Evolutionary conservation across 331 rosid genomes (phyloP).

Genomic region (Quercus tomentella): DNA sequence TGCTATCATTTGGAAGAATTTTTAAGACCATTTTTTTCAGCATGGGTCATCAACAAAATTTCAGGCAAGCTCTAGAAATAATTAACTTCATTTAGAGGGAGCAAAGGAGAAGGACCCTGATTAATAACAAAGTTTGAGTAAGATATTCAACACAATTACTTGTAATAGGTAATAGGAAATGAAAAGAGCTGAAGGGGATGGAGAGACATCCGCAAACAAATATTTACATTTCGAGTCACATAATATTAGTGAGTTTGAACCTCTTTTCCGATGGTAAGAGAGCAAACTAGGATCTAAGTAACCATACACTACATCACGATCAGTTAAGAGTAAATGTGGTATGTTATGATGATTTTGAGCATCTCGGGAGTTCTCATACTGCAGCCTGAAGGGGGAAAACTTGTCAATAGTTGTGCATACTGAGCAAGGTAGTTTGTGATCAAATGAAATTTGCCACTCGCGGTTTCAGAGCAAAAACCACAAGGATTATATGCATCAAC

Average conservation of each 20-base stretch:
- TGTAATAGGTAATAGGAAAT: neutral
- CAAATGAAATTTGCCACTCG: neutral
- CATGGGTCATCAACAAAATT: conserved; percentile 17
- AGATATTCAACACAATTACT: neutral
- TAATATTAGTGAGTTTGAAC: neutral
- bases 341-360: neutral
- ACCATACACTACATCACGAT: neutral
- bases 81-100: neutral
- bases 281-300: neutral
- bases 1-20: neutral
- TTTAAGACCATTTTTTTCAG: neutral
- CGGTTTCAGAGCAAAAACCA: neutral
- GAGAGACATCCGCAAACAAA: neutral
- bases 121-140: neutral
- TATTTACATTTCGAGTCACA: neutral
- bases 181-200: neutral
- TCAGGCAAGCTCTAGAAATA: conserved; percentile 44
- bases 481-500: neutral
- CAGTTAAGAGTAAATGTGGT: neutral
- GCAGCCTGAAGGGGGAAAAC: neutral
- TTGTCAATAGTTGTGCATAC: neutral
- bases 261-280: neutral
- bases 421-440: neutral
- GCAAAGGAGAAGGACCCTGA: neutral
- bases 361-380: neutral